Percentiles rank a stretch among this genome's conserved stretches.
phyloP scores from a whole-genome alignment of 2,329 filamentous ascomycete genomes.

The Piedraia hortae region DNA sequence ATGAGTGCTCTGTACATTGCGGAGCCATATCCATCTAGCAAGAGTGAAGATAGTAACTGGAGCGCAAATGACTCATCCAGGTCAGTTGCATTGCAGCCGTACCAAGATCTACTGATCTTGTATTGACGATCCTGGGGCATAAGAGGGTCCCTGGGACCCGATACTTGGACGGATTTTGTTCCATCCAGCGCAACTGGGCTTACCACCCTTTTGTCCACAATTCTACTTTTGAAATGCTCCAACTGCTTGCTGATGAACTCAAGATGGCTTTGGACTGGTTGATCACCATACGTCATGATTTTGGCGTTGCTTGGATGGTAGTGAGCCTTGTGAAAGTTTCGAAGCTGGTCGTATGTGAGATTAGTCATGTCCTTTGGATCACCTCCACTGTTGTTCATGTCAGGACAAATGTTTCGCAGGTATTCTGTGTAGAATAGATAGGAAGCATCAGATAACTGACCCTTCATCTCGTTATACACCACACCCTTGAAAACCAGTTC shows the following conservation, averaged over 20 bases:
- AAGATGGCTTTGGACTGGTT: conserved; percentile 60
- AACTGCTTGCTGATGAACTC: conserved; percentile 51
- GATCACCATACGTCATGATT: conserved; percentile 81
- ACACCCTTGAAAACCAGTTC: conserved; percentile 86
- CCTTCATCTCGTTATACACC: conserved; percentile 99
- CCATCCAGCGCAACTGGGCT: conserved; percentile 45
- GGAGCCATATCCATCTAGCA: conserved; percentile 87
- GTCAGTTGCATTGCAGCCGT: conserved; percentile 58
- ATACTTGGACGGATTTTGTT: conserved; percentile 39
- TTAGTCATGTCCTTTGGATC: conserved; percentile 93
- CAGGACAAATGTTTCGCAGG: conserved; percentile 79
- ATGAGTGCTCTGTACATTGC: conserved; percentile 74
- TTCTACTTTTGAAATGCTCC: conserved; percentile 40
- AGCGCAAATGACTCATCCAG: conserved; percentile 72
- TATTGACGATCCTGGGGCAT: conserved; percentile 65
- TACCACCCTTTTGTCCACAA: conserved; percentile 39
- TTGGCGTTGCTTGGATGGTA: conserved; percentile 97
- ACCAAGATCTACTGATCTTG: conserved; percentile 86
- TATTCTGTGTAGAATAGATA: conserved; percentile 92
- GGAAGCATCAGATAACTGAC: conserved; percentile 88
- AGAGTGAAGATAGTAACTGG: conserved; percentile 50
- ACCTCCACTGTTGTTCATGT: conserved; percentile 86
- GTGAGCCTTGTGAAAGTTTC: conserved; percentile 67
- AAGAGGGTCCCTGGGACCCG: conserved; percentile 65
- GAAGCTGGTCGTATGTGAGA: conserved; percentile 69